phyloP scores from a whole-genome alignment of 257 asterid genomes.

The Gynochthodes officinalis region DNA sequence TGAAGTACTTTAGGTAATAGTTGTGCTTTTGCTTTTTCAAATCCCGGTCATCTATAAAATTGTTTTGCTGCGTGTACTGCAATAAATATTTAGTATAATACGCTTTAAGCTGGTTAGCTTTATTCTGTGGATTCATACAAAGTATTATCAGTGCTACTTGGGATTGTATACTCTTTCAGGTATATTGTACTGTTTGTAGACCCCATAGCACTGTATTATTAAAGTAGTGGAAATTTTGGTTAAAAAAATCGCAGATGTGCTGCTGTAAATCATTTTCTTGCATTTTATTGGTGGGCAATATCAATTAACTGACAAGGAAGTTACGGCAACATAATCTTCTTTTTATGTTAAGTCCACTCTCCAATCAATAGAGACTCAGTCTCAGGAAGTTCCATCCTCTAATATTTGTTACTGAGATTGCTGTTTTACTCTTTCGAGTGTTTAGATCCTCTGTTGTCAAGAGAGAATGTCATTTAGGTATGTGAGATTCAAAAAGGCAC shows the following conservation, averaged over 20 bases:
- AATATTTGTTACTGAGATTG: not conserved
- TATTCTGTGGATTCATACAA: not conserved
- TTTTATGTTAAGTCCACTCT: not conserved
- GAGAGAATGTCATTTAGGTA: not conserved
- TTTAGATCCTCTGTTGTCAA: not conserved
- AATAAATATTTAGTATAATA: not conserved
- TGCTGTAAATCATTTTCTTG: not conserved
- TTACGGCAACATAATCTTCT: too few species aligned
- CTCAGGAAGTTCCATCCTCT: not conserved
- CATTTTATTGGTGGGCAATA: not conserved
- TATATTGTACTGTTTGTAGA: not conserved
- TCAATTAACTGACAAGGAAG: too few species aligned
- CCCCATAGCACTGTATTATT: not conserved
- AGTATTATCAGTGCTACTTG: not conserved
- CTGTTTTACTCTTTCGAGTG: not conserved
- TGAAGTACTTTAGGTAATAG: conserved; percentile 55
- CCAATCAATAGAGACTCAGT: not conserved
- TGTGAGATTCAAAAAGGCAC: not conserved
- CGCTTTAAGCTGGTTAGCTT: not conserved
- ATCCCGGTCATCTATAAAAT: not conserved
- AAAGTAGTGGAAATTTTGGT: not conserved
- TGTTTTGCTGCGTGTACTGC: not conserved
- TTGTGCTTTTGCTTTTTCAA: not conserved
- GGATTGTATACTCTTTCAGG: not conserved
- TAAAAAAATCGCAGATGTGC: not conserved